These are phyloP conservation scores for Pseudopyricularia javanii DNA, from an alignment of 2,329 filamentous ascomycete genomes.

Conservation along the genomic window DNA sequence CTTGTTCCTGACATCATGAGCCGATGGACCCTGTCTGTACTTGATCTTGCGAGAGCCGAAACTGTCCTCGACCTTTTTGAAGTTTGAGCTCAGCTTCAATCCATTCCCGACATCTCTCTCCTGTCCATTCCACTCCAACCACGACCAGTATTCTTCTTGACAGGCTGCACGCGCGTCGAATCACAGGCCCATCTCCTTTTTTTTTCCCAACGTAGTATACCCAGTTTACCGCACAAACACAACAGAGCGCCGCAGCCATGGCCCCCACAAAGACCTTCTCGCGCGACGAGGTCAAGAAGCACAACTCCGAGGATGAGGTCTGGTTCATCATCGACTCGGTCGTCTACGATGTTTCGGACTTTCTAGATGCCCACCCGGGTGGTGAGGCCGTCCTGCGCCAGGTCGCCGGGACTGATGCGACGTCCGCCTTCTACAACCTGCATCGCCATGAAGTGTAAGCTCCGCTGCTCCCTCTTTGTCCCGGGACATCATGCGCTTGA, in stretches of 20 bases:
- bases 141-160: too few species aligned
- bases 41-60: too few species aligned
- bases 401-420: conserved; percentile 72
- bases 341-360: conserved; percentile 79
- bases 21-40: background rate
- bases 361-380: conserved; percentile 74
- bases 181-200: background rate
- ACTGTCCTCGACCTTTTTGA: too few species aligned
- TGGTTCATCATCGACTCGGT: conserved; percentile 81
- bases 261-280: conserved; percentile 37
- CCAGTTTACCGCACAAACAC: background rate
- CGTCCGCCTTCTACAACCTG: conserved; percentile 78
- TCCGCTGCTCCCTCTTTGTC: background rate
- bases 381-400: conserved; percentile 70
- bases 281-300: conserved; percentile 52
- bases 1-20: background rate
- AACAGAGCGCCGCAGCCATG: background rate
- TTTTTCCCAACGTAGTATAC: background rate
- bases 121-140: too few species aligned
- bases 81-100: too few species aligned
- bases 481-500: background rate
- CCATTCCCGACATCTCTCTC: too few species aligned
- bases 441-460: conserved; percentile 66
- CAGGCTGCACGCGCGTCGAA: too few species aligned
- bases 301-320: conserved; percentile 58